Percentiles rank a stretch among this genome's conserved stretches.
These are phyloP conservation scores for Nicotiana tabacum DNA, from an alignment of 257 asterid genomes.

Conservation along the genomic window DNA sequence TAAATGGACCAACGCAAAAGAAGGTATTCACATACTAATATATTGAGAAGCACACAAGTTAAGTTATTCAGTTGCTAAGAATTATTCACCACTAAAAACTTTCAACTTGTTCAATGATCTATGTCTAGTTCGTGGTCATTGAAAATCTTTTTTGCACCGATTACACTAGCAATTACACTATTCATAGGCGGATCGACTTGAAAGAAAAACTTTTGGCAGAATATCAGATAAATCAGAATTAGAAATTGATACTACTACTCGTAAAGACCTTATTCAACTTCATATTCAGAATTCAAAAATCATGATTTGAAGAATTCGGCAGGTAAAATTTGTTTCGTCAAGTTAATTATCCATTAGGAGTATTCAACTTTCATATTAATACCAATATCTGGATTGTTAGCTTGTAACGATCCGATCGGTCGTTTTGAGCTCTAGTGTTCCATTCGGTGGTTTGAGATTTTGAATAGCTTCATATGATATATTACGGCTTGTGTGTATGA, in stretches of 20 bases:
- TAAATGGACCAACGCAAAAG: slow-evolving; percentile 39
- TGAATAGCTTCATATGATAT: too few species aligned
- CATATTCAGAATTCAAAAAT: slow-evolving; percentile 16
- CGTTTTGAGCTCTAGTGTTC: too few species aligned
- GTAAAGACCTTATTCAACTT: slow-evolving; percentile 27
- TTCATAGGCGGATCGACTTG: slow-evolving; percentile 19
- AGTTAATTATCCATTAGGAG: neutral
- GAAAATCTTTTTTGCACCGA: slow-evolving; percentile 26
- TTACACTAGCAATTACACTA: slow-evolving; percentile 12
- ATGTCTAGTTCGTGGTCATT: slow-evolving; percentile 22
- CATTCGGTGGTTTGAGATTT: too few species aligned
- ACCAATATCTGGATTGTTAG: neutral
- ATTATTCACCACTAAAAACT: neutral
- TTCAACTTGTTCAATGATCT: neutral
- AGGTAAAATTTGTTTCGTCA: neutral
- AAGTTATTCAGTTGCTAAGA: neutral
- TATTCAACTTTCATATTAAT: neutral
- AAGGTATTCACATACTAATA: slow-evolving; percentile 31
- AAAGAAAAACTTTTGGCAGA: slow-evolving; percentile 28
- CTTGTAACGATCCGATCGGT: too few species aligned
- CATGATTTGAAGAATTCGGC: slow-evolving; percentile 15
- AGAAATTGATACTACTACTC: slow-evolving; percentile 20
- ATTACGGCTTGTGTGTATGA: too few species aligned
- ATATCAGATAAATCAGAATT: slow-evolving; percentile 15
- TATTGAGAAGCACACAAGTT: neutral